These are phyloP conservation scores for Aleurites moluccanus DNA, from an alignment of 441 rosid species.

Conservation along the genomic window DNA sequence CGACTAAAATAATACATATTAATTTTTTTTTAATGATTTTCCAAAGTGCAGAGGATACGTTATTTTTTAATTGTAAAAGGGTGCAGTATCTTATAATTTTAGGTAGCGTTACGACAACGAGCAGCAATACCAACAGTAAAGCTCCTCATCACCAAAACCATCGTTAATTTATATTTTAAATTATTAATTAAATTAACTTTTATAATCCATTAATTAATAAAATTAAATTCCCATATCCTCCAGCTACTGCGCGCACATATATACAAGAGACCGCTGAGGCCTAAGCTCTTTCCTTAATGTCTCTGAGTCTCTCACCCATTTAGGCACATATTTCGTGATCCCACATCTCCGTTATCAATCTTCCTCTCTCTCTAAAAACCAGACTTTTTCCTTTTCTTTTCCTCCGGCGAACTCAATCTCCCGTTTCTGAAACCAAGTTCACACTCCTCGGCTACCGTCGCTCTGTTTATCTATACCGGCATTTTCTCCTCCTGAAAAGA, in stretches of 20 bases:
- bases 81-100: too few relatives aligned
- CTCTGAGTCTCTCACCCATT: conserved; percentile 21
- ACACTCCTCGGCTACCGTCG: neutral
- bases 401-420: neutral
- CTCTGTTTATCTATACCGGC: neutral
- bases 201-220: too few relatives aligned
- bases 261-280: too few relatives aligned
- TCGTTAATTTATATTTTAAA: too few relatives aligned
- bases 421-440: neutral
- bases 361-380: conserved; percentile 16
- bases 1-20: too few relatives aligned
- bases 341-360: neutral
- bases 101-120: neutral
- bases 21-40: too few relatives aligned
- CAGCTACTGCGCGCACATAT: too few relatives aligned
- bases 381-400: neutral
- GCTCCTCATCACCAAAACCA: too few relatives aligned
- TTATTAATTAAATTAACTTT: too few relatives aligned
- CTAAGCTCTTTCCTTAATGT: conserved; percentile 12
- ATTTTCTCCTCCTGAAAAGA: neutral
- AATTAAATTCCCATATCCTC: too few relatives aligned
- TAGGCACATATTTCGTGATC: conserved; percentile 13
- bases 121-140: neutral
- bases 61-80: too few relatives aligned
- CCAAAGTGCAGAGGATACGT: too few relatives aligned